phyloP scores from a whole-genome alignment of 768 basidiomycete species.

The Butyriboletus loyo region DNA sequence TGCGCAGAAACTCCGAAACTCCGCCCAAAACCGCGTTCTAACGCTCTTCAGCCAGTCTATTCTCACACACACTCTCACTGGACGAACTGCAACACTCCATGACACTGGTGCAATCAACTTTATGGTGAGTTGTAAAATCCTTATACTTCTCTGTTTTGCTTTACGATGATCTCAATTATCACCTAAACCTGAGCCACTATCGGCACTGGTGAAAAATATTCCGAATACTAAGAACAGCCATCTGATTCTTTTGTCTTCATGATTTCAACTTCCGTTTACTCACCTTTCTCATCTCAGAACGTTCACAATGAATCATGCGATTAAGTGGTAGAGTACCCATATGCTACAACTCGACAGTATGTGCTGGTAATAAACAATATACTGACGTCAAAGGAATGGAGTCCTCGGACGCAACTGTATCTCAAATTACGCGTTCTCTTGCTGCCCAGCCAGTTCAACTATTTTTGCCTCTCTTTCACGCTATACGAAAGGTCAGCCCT shows the following conservation, averaged over 20 bases:
- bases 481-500: conserved; percentile 22
- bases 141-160: not conserved
- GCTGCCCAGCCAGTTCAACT: conserved; percentile 30
- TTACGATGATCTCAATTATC: conserved; percentile 23
- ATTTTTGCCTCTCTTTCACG: conserved; percentile 57
- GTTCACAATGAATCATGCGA: not conserved
- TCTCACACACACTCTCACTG: too few relatives aligned
- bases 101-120: too few relatives aligned
- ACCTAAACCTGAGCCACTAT: conserved; percentile 30
- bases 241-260: conserved; percentile 19
- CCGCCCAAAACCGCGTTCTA: not conserved
- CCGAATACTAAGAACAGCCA: conserved; percentile 36
- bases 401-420: too few relatives aligned
- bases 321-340: not conserved
- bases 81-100: not conserved
- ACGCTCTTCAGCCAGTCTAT: too few relatives aligned
- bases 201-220: conserved; percentile 30
- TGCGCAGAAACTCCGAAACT: not conserved
- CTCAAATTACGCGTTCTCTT: not conserved
- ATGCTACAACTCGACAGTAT: not conserved
- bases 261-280: conserved; percentile 5
- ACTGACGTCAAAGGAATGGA: not conserved
- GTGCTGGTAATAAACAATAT: not conserved
- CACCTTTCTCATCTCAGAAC: conserved; percentile 10
- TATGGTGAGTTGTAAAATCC: conserved; percentile 5